Conservation (phyloP, 176 grass and related monocot species). For the Oryza australiensis region DNA sequence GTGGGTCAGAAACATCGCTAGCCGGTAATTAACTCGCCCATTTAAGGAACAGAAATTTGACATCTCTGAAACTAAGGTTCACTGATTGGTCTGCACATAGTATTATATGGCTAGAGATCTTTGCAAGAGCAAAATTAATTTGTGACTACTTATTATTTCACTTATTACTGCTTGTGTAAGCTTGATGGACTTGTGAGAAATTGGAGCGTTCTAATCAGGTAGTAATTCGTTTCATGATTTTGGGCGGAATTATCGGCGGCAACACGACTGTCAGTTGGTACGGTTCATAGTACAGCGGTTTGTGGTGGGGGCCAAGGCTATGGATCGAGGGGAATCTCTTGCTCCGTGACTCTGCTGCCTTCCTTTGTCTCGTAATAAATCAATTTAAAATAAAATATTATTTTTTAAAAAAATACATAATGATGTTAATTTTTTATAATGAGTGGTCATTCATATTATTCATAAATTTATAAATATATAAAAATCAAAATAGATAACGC, state of each 20-base stretch:
- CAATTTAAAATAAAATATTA: too few relatives aligned
- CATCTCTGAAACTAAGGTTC: neutral
- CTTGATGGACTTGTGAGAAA: neutral
- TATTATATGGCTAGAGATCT: neutral
- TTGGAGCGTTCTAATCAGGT: neutral
- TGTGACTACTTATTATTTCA: too few relatives aligned
- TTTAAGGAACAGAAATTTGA: neutral
- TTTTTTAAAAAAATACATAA: too few relatives aligned
- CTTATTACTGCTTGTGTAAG: too few relatives aligned
- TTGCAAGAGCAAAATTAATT: neutral
- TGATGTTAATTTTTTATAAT: too few relatives aligned
- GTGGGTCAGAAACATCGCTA: neutral
- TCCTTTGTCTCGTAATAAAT: too few relatives aligned
- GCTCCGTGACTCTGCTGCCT: too few relatives aligned
- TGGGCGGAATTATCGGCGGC: neutral
- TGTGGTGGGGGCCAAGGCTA: neutral
- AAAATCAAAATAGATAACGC: too few relatives aligned
- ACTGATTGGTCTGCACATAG: neutral
- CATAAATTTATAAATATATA: too few relatives aligned
- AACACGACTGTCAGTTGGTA: neutral
- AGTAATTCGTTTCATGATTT: neutral
- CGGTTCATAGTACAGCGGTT: neutral
- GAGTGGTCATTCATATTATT: too few relatives aligned
- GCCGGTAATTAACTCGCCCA: neutral
- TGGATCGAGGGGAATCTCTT: neutral